Conservation (phyloP, 441 rosid genomes). For the Lepidium campestre region DNA sequence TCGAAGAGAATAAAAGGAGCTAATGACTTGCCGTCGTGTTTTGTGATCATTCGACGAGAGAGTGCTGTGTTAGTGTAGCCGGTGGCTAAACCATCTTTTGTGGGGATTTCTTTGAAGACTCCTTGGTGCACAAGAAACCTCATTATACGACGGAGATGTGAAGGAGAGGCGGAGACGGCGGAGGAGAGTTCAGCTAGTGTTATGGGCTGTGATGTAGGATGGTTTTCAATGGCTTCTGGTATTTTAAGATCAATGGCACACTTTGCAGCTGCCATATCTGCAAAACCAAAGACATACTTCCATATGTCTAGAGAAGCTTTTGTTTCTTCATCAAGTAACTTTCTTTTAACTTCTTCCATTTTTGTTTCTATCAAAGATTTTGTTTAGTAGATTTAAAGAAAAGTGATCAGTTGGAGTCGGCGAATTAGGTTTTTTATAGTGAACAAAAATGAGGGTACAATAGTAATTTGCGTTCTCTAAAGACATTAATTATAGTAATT, state of each 20-base stretch:
- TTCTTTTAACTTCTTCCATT: slow-evolving; percentile 16
- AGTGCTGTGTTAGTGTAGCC: slow-evolving; percentile 50
- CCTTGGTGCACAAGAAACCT: slow-evolving; percentile 48
- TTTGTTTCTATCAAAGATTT: background rate
- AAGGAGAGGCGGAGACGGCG: slow-evolving; percentile 37
- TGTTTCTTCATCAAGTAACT: slow-evolving; percentile 32
- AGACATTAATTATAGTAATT: background rate
- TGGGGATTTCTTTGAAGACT: slow-evolving; percentile 38
- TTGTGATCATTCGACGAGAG: slow-evolving; percentile 40
- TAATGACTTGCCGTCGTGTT: slow-evolving; percentile 32
- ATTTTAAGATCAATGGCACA: slow-evolving; percentile 74
- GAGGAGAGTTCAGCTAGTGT: slow-evolving; percentile 48
- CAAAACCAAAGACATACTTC: slow-evolving; percentile 50
- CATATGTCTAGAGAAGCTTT: slow-evolving; percentile 48
- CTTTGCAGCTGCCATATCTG: slow-evolving; percentile 52
- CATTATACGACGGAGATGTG: slow-evolving; percentile 56
- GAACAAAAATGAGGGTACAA: background rate
- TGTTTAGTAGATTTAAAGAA: background rate
- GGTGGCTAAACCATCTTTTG: slow-evolving; percentile 9
- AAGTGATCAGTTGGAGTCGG: background rate
- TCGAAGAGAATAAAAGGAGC: slow-evolving; percentile 39
- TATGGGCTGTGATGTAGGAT: slow-evolving; percentile 33
- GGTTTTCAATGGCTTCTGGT: slow-evolving; percentile 52
- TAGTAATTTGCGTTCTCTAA: background rate
- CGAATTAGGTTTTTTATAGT: slow-evolving; percentile 7